Evolutionary conservation across 2,329 filamentous ascomycete genomes (phyloP).

Genomic region (Ceratocystis colombiana): DNA sequence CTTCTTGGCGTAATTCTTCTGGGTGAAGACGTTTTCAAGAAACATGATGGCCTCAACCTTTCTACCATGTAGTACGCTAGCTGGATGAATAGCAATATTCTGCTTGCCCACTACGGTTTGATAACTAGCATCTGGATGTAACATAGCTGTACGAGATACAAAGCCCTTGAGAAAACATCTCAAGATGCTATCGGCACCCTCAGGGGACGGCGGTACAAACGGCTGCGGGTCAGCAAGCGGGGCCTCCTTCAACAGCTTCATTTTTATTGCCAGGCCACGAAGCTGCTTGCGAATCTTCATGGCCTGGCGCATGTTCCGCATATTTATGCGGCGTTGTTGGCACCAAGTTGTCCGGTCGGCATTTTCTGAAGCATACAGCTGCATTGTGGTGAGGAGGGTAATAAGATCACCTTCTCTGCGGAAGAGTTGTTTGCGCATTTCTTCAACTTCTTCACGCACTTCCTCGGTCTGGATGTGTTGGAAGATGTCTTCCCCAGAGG

Average conservation of each 20-base stretch:
- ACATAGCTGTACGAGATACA: constrained; percentile 48
- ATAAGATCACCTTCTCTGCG: constrained; percentile 56
- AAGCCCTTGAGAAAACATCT: constrained; percentile 56
- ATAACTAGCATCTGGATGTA: constrained; percentile 52
- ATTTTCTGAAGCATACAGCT: constrained; percentile 49
- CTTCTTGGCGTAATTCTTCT: constrained; percentile 57
- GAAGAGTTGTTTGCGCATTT: constrained; percentile 46
- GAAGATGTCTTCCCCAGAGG: constrained; percentile 54
- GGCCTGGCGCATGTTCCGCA: constrained; percentile 52
- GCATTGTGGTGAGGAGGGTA: constrained; percentile 54
- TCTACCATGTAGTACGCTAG: constrained; percentile 51
- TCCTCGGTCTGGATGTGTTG: constrained; percentile 50
- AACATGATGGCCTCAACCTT: constrained; percentile 61
- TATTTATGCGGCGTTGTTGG: constrained; percentile 45
- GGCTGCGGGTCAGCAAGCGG: constrained; percentile 44
- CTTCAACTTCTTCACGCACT: constrained; percentile 44
- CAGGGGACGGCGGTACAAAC: constrained; percentile 45
- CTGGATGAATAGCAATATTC: constrained; percentile 51
- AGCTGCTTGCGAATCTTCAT: constrained; percentile 53
- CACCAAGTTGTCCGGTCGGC: constrained; percentile 49
- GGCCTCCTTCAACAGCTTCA: constrained; percentile 40
- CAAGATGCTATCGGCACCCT: constrained; percentile 45
- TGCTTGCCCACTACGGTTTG: constrained; percentile 51
- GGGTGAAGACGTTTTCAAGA: constrained; percentile 55
- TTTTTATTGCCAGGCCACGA: constrained; percentile 44